phyloP scores from a whole-genome alignment of 805 yeast species.

The Candida manassasensis region DNA sequence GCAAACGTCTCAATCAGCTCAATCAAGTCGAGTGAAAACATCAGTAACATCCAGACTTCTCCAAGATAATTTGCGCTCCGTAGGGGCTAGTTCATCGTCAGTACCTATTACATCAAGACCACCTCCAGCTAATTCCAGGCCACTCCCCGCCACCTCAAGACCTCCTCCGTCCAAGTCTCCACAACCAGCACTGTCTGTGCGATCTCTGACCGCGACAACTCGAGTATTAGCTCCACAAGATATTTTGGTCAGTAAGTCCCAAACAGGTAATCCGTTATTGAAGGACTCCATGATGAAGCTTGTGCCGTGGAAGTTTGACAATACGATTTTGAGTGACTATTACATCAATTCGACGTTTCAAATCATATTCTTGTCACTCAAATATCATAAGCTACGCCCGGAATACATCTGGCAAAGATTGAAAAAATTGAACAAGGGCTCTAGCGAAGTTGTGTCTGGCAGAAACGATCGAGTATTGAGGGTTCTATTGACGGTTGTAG shows the following conservation, averaged over 20 bases:
- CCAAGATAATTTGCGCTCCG: too few relatives aligned
- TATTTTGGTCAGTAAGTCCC: constrained; percentile 58
- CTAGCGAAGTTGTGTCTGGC: constrained; percentile 21
- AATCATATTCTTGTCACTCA: constrained; percentile 59
- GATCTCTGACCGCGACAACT: background rate
- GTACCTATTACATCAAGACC: background rate
- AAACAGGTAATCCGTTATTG: constrained; percentile 69
- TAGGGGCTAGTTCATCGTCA: background rate
- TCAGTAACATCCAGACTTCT: too few relatives aligned
- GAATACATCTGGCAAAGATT: constrained; percentile 62
- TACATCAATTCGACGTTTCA: constrained; percentile 52
- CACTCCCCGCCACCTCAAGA: background rate
- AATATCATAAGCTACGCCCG: constrained; percentile 72
- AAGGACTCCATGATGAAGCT: constrained; percentile 44
- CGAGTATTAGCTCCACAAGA: constrained; percentile 10
- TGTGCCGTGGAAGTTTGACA: constrained; percentile 51
- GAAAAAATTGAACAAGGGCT: constrained; percentile 39
- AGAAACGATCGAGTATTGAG: constrained; percentile 41
- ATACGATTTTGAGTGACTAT: constrained; percentile 55
- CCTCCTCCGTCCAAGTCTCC: background rate
- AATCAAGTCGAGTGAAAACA: too few relatives aligned
- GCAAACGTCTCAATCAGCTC: too few relatives aligned
- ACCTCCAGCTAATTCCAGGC: background rate
- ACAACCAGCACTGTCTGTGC: background rate
- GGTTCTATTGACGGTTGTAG: constrained; percentile 60